These are phyloP conservation scores for Pyrrhoderma noxium DNA, from an alignment of 1,284 basidiomycete genomes.

Conservation along the genomic window DNA sequence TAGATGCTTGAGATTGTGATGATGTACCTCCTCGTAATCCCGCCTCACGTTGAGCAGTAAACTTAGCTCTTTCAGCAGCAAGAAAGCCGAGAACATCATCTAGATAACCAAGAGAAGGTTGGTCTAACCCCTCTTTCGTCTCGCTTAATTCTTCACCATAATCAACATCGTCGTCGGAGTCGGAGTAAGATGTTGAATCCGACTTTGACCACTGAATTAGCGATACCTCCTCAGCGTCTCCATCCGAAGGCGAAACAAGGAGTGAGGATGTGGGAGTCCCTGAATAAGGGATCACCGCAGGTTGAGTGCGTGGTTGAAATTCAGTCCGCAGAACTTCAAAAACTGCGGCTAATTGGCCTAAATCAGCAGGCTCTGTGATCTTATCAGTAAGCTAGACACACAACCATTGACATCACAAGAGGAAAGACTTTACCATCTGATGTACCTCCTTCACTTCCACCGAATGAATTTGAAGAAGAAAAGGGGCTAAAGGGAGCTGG, in stretches of 20 bases:
- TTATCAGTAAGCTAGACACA: conserved; percentile 1
- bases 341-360: conserved; percentile 66
- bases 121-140: conserved; percentile 19
- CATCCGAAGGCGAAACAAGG: conserved; percentile 15
- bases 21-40: conserved; percentile 21
- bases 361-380: conserved; percentile 59
- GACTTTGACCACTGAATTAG: conserved; percentile 9
- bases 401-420: conserved; percentile 20
- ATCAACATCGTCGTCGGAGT: conserved; percentile 10
- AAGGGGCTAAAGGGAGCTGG: conserved; percentile 45
- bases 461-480: conserved; percentile 28
- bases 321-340: conserved; percentile 60
- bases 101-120: conserved; percentile 55
- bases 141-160: conserved; percentile 6
- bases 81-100: conserved; percentile 60
- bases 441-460: conserved; percentile 48
- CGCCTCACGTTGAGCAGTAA: conserved; percentile 33
- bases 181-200: conserved; percentile 3
- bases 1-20: conserved; percentile 26
- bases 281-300: conserved; percentile 9
- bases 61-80: conserved; percentile 52
- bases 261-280: conserved; percentile 21
- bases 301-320: conserved; percentile 30
- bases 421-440: conserved; percentile 45
- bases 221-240: conserved; percentile 15